Evolutionary conservation across 495 filamentous ascomycete genomes (phyloP).

Genomic region (Penicillium roqueforti): DNA sequence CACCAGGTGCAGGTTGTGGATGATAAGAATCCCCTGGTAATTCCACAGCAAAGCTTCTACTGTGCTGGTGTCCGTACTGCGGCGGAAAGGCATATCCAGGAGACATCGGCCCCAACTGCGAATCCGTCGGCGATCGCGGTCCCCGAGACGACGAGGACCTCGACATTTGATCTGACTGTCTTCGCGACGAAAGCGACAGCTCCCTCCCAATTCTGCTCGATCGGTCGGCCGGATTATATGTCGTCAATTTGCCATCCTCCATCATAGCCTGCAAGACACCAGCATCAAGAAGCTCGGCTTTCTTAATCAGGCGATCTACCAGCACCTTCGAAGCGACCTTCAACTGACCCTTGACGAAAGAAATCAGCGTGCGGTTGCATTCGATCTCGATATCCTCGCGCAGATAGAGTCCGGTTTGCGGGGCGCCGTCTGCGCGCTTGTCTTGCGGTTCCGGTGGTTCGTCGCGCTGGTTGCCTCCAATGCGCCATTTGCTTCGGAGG

Average conservation of each 20-base stretch:
- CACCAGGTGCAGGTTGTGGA: background rate
- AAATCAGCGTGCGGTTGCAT: slow-evolving; percentile 67
- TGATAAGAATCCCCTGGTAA: slow-evolving; percentile 13
- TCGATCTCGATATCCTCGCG: slow-evolving; percentile 73
- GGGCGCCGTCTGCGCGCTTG: slow-evolving; percentile 43
- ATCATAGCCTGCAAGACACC: slow-evolving; percentile 26
- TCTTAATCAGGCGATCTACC: slow-evolving; percentile 60
- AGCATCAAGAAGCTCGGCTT: slow-evolving; percentile 43
- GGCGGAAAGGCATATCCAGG: background rate
- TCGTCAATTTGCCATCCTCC: slow-evolving; percentile 29
- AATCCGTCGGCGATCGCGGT: slow-evolving; percentile 1
- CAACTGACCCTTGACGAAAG: slow-evolving; percentile 71
- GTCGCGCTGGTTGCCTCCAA: slow-evolving; percentile 58
- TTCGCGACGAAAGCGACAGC: background rate
- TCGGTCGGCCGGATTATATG: slow-evolving; percentile 27
- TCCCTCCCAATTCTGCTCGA: background rate
- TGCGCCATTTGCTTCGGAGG: slow-evolving; percentile 62
- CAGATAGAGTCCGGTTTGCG: slow-evolving; percentile 63
- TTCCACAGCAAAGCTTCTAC: slow-evolving; percentile 4
- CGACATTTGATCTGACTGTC: slow-evolving; percentile 7
- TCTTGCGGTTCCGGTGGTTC: slow-evolving; percentile 57
- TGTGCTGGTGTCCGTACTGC: background rate
- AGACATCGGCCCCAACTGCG: background rate
- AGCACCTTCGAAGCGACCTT: slow-evolving; percentile 64
- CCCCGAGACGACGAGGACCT: background rate